Percentiles rank a stretch among this genome's conserved stretches.
Conservation (phyloP, 2,329 filamentous ascomycete genomes). For the Phaeoacremonium minimum region DNA sequence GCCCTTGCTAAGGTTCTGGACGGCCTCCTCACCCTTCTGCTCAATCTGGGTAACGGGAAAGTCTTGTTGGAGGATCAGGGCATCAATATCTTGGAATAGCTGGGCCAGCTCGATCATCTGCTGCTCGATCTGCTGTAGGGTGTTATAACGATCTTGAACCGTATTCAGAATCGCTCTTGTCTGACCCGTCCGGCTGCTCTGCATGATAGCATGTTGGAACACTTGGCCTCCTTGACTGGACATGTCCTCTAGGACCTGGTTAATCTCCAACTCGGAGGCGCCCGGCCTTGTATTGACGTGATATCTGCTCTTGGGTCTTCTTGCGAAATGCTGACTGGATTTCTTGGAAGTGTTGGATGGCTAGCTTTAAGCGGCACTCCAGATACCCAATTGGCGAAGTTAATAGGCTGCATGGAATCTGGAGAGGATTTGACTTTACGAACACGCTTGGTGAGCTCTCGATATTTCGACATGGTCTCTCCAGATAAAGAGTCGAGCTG, state of each 20-base stretch:
- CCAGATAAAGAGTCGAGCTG: conserved; percentile 70
- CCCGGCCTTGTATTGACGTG: conserved; percentile 81
- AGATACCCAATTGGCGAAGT: conserved; percentile 77
- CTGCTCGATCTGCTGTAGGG: conserved; percentile 86
- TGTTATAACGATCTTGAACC: conserved; percentile 77
- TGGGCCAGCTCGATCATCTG: conserved; percentile 85
- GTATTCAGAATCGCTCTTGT: conserved; percentile 74
- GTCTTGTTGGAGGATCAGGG: conserved; percentile 82
- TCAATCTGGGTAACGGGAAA: conserved; percentile 76
- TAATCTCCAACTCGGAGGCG: conserved; percentile 72
- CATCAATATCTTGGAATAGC: conserved; percentile 86
- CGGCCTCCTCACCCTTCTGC: conserved; percentile 79
- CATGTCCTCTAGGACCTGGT: conserved; percentile 69
- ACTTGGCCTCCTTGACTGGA: conserved; percentile 69
- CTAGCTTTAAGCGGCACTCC: conserved; percentile 73
- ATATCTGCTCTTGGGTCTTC: conserved; percentile 77
- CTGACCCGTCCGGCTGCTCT: conserved; percentile 75
- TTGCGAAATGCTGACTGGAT: conserved; percentile 77
- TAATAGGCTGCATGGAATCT: conserved; percentile 68
- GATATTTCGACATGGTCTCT: conserved; percentile 81
- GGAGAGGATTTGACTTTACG: conserved; percentile 78
- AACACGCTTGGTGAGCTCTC: conserved; percentile 72
- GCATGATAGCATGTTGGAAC: conserved; percentile 83
- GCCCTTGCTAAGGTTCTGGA: conserved; percentile 78
- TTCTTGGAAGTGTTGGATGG: conserved; percentile 77